phyloP scores from a whole-genome alignment of 805 yeast species.

The Babjeviella inositovora region DNA sequence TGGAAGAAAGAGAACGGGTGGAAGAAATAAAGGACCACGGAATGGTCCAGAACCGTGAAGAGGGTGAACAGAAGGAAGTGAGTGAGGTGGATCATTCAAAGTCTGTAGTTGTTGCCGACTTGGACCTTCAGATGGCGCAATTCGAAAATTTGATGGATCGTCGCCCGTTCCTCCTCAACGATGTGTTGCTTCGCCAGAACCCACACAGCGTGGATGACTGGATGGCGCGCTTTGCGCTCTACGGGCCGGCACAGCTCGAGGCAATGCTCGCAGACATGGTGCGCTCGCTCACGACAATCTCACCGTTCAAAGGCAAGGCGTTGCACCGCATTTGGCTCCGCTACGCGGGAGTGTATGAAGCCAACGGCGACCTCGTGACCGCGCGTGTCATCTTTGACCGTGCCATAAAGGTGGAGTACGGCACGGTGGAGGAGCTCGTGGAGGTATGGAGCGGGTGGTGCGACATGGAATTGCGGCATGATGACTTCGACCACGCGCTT shows the following conservation, averaged over 20 bases:
- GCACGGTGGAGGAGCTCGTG: conserved; percentile 44
- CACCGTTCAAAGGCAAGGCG: conserved; percentile 35
- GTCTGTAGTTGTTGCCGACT: conserved; percentile 9
- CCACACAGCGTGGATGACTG: conserved; percentile 50
- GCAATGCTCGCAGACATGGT: conserved; percentile 41
- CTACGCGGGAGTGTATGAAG: conserved; percentile 52
- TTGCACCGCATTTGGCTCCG: conserved; percentile 52
- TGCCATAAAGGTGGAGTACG: conserved; percentile 58
- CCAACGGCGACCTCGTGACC: conserved; percentile 32
- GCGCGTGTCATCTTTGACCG: conserved; percentile 49
- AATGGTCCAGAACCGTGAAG: conserved; percentile 1
- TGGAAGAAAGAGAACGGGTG: conserved; percentile 2
- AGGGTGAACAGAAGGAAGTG: conserved; percentile 5
- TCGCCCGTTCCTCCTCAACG: conserved; percentile 45
- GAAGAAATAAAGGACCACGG: conserved; percentile 9
- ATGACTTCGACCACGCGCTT: conserved; percentile 25
- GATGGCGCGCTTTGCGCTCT: conserved; percentile 42
- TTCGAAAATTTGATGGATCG: conserved; percentile 41
- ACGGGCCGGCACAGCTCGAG: conserved; percentile 15
- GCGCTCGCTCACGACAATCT: conserved; percentile 47
- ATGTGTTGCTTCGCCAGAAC: conserved; percentile 47
- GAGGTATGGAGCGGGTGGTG: conserved; percentile 66
- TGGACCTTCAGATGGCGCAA: conserved; percentile 25
- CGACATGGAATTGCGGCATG: conserved; percentile 38
- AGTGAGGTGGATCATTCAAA: conserved; percentile 5